A percentile compares a stretch with the other conserved stretches of the same genome.
Evolutionary conservation across 768 basidiomycete genomes (phyloP).

Genomic region (Leucocoprinus leucothites): DNA sequence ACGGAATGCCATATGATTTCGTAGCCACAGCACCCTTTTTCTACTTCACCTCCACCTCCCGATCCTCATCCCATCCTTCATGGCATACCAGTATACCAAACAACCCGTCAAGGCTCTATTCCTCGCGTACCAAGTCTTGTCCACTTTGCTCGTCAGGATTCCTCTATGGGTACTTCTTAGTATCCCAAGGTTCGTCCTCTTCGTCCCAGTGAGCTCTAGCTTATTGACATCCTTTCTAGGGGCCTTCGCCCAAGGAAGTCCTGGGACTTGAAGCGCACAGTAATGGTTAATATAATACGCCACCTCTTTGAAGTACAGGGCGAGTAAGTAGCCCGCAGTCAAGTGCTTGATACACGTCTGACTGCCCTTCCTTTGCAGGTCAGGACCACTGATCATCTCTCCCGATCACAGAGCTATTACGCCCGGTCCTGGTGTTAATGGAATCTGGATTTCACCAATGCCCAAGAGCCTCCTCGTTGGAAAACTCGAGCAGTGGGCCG

Average conservation of each 20-base stretch:
- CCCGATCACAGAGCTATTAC: conserved; percentile 41
- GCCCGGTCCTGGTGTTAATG: conserved; percentile 37
- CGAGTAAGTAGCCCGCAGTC: conserved; percentile 22
- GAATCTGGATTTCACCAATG: conserved; percentile 46
- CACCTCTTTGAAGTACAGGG: conserved; percentile 20
- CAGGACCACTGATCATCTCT: conserved; percentile 26
- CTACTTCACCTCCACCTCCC: too few relatives aligned
- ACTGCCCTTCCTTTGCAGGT: conserved; percentile 21
- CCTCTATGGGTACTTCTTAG: conserved; percentile 46
- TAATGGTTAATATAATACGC: conserved; percentile 34
- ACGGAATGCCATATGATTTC: background rate
- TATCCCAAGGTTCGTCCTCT: conserved; percentile 29
- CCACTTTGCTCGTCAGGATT: conserved; percentile 38
- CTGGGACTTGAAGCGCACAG: conserved; percentile 40
- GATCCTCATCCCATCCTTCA: conserved; percentile 12
- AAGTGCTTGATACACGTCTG: background rate
- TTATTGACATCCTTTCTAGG: conserved; percentile 20
- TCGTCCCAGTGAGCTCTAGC: background rate
- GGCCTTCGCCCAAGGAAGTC: conserved; percentile 41
- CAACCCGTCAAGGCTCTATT: conserved; percentile 53
- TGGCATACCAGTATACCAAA: conserved; percentile 30
- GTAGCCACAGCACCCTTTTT: background rate
- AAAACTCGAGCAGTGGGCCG: conserved; percentile 38
- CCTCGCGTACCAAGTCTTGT: conserved; percentile 37
- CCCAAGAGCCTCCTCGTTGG: conserved; percentile 39